Percentiles rank a stretch among this genome's conserved stretches.
Evolutionary conservation across 257 asterid genomes (phyloP).

Genomic region (Echium plantagineum): DNA sequence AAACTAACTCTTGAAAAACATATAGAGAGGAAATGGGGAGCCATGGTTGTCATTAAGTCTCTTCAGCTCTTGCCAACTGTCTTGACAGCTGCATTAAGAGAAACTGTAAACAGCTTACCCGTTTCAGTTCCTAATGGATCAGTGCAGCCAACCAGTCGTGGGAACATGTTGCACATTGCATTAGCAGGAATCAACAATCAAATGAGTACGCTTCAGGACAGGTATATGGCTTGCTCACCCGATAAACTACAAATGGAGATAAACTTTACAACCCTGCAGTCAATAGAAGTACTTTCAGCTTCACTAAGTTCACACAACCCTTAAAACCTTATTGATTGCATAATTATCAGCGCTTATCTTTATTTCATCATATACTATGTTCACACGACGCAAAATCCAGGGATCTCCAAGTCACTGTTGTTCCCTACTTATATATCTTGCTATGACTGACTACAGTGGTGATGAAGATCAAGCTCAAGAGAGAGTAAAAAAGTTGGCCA

Average conservation of each 20-base stretch:
- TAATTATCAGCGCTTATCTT: background rate
- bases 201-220: conserved; percentile 93
- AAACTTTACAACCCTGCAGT: background rate
- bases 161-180: conserved; percentile 94
- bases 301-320: background rate
- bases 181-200: conserved; percentile 94
- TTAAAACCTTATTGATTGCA: background rate
- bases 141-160: conserved; percentile 27
- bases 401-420: background rate
- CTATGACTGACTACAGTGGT: conserved; percentile 44
- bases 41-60: conserved; percentile 89
- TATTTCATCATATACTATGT: background rate
- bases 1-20: conserved; percentile 39
- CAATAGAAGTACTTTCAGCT: background rate
- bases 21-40: conserved; percentile 80
- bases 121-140: conserved; percentile 24
- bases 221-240: conserved; percentile 39
- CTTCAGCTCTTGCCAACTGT: conserved; percentile 81
- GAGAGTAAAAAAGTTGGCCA: conserved; percentile 81
- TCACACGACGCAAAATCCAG: background rate
- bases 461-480: conserved; percentile 99
- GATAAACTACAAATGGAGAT: conserved; percentile 1
- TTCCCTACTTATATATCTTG: conserved; percentile 1
- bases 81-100: conserved; percentile 70
- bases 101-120: conserved; percentile 53